These are phyloP conservation scores for Cyclotella atomus DNA, from an alignment of 108 stramenopile genomes.

Conservation along the genomic window DNA sequence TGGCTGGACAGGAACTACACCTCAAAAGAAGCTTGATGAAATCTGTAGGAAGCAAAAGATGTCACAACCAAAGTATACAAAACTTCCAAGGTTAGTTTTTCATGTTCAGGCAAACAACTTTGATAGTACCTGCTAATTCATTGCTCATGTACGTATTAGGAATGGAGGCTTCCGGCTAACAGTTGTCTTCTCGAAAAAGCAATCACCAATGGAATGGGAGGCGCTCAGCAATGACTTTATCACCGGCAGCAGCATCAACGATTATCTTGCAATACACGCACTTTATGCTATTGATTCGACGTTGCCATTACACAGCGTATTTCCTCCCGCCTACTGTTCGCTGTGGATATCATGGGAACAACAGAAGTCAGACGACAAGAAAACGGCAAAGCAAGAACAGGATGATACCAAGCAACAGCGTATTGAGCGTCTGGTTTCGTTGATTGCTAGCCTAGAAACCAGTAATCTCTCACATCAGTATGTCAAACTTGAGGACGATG, in stretches of 20 bases:
- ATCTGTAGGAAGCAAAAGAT: constrained; percentile 60
- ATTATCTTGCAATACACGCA: constrained; percentile 64
- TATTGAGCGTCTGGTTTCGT: constrained; percentile 41
- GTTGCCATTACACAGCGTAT: constrained; percentile 60
- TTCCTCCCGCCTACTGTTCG: constrained; percentile 47
- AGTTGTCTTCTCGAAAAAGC: constrained; percentile 28
- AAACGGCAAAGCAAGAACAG: constrained; percentile 15
- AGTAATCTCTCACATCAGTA: neutral
- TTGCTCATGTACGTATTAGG: too few species aligned
- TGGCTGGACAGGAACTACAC: constrained; percentile 78
- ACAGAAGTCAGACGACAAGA: constrained; percentile 35
- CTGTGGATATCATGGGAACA: constrained; percentile 75
- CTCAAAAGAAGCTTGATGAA: constrained; percentile 65
- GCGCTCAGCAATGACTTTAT: constrained; percentile 13
- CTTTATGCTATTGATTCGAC: constrained; percentile 65
- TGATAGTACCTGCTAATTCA: too few species aligned
- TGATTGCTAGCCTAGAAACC: constrained; percentile 28
- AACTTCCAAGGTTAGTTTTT: constrained; percentile 22
- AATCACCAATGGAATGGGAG: constrained; percentile 18
- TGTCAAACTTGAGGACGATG: neutral
- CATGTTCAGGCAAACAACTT: neutral
- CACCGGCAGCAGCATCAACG: constrained; percentile 34
- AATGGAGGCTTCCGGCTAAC: constrained; percentile 41
- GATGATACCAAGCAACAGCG: constrained; percentile 28
- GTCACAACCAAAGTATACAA: constrained; percentile 57